Evolutionary conservation across 768 basidiomycete species (phyloP).

Genomic region (Termitomyces sp.): DNA sequence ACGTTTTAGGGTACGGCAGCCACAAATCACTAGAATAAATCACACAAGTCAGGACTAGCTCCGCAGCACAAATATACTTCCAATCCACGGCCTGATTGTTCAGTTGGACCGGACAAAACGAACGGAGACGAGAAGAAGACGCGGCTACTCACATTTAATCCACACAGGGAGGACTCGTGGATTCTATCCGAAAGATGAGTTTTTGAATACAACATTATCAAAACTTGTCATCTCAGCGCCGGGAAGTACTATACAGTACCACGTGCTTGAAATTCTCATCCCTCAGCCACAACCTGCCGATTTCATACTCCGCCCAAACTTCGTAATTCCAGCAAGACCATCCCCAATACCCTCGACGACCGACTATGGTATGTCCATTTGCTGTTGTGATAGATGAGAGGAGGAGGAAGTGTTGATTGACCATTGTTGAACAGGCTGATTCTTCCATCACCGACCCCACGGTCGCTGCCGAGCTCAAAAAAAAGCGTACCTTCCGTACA

Average conservation of each 20-base stretch:
- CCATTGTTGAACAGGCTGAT: constrained; percentile 57
- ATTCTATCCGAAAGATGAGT: constrained; percentile 69
- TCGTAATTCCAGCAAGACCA: constrained; percentile 18
- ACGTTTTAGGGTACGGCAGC: constrained; percentile 59
- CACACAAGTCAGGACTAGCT: constrained; percentile 6
- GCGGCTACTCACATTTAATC: constrained; percentile 73
- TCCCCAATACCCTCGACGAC: constrained; percentile 42
- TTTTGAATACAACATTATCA: constrained; percentile 24
- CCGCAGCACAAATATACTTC: not conserved
- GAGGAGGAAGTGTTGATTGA: constrained; percentile 12
- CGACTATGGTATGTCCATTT: constrained; percentile 35
- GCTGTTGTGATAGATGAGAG: not conserved
- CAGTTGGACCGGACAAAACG: not conserved
- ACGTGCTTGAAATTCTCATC: constrained; percentile 33
- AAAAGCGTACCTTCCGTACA: constrained; percentile 97
- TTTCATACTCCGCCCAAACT: constrained; percentile 29
- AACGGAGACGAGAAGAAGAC: constrained; percentile 6
- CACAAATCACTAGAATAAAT: constrained; percentile 75
- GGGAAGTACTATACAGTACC: constrained; percentile 61
- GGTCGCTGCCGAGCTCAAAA: constrained; percentile 96
- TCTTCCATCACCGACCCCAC: constrained; percentile 83
- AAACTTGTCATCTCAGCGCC: constrained; percentile 16
- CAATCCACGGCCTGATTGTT: not conserved
- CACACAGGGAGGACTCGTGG: constrained; percentile 88
- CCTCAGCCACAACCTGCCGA: constrained; percentile 37